These are phyloP conservation scores for Gnaphalium uliginosum DNA, from an alignment of 129 eudicot genomes.

Conservation along the genomic window DNA sequence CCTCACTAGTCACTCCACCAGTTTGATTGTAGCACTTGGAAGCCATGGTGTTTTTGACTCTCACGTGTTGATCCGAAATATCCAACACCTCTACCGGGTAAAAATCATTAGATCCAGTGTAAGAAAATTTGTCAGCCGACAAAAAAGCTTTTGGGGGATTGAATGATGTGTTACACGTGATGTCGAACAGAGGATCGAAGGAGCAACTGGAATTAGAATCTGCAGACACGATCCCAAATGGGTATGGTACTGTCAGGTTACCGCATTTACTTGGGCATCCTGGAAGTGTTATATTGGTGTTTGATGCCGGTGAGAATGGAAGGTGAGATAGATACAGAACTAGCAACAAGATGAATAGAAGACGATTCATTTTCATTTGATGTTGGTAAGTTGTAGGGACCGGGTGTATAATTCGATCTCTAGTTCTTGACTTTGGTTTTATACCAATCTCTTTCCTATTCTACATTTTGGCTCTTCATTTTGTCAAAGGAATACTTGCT, in stretches of 20 bases:
- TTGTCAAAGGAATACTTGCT: no score
- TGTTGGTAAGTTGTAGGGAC: not conserved
- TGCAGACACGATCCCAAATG: constrained; percentile 36
- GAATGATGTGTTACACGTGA: constrained; percentile 39
- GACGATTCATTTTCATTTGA: not conserved
- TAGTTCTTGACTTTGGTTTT: no score
- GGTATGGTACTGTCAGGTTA: constrained; percentile 42
- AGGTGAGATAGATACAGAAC: constrained; percentile 6
- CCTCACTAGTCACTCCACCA: not conserved
- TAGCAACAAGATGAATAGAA: not conserved
- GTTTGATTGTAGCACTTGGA: constrained; percentile 20
- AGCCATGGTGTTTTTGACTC: constrained; percentile 20
- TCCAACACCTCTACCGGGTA: constrained; percentile 15
- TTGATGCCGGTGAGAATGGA: not conserved
- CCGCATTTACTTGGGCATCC: constrained; percentile 46
- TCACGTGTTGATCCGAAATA: constrained; percentile 21
- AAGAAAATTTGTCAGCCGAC: not conserved
- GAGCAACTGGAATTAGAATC: constrained; percentile 32
- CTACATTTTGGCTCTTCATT: no score
- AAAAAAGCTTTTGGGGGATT: constrained; percentile 35
- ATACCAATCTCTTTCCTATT: no score
- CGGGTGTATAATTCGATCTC: not conserved
- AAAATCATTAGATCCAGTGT: not conserved
- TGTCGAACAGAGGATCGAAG: constrained; percentile 13
- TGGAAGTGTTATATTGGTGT: constrained; percentile 30